These are phyloP conservation scores for Yarrowia sp. DNA, from an alignment of 805 yeast genomes.

Conservation along the genomic window DNA sequence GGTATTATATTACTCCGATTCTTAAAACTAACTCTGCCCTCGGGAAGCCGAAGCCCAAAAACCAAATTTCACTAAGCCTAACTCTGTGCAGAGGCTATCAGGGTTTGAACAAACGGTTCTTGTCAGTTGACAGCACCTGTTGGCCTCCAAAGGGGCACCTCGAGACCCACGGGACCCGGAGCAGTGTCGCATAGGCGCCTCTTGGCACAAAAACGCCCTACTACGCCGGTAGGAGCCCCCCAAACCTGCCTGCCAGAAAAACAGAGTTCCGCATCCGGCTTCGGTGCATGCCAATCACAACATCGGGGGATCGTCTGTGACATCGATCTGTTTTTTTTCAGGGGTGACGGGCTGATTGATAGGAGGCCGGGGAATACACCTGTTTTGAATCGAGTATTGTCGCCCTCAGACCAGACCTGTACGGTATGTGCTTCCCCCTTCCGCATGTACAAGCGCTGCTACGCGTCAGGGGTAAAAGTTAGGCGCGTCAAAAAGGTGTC, in stretches of 20 bases:
- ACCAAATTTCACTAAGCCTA: background rate
- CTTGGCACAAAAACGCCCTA: no score
- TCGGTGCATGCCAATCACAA: constrained; percentile 17
- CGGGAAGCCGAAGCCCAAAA: no score
- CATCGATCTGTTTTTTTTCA: no score
- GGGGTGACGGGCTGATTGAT: background rate
- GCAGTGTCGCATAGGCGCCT: no score
- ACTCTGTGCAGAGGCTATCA: background rate
- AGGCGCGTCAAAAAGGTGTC: background rate
- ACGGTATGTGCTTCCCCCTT: background rate
- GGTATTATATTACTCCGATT: no score
- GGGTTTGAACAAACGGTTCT: background rate
- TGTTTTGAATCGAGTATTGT: no score
- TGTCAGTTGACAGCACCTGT: background rate
- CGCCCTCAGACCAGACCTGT: no score
- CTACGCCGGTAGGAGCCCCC: no score
- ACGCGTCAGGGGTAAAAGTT: constrained; percentile 25
- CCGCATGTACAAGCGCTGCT: background rate
- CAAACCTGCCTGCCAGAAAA: no score
- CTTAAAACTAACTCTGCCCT: constrained; percentile 6
- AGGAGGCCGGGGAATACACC: background rate
- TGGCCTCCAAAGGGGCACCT: background rate
- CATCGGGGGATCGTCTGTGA: constrained; percentile 5
- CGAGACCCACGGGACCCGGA: no score
- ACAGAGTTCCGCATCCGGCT: constrained; percentile 25